Evolutionary conservation across 441 rosid species (phyloP), one percentile per base, ranked within the genome.

Genomic region (Caryocar brasiliense): DNA sequence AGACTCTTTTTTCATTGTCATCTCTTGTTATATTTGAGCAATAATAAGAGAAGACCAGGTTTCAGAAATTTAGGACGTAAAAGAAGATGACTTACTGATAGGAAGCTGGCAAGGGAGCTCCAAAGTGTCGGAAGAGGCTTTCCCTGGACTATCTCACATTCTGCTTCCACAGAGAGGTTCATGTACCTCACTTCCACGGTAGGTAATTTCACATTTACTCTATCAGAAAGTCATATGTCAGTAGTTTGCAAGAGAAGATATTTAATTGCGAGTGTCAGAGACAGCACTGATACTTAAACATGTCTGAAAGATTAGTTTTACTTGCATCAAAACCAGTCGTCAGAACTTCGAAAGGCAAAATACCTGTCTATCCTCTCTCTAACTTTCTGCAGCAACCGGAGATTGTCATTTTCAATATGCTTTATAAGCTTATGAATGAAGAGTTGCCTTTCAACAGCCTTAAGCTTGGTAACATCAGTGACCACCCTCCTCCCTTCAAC

Each of bases 121-220:
- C 84, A 80, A 8, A 82, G 56, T 2, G 80, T 75, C 7, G 84
- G 86, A 20, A 77, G 74, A 40, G 86, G 71, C 62, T 66, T 82
- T 27, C 83, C 86, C 12, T 61, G 52, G 58, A 80, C 46, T 5
- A 80, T 42, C 41, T 80, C 59, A 21, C 80, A 75, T 29, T 75
- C 65, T 0, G 79, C 84, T 57, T 80, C 81, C 22, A 78, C 76
- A 28, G 26, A 23, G 15, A 83, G 51, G 36, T 78, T 61, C 36
- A 18, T 48, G 63, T 60, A 83, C 54, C 83, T 58, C 38, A 83
- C 85, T 51, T 83, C 81, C 41, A 82, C 71, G 8, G 40, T 67
- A 2, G 84, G 84, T 39, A 71, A 54, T 49, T 70, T 47, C 45
- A 75, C 72, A 19, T 61, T 54, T 24, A 82, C 82, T 54, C 86